These are phyloP conservation scores for Cutaneotrichosporon dermatis DNA, from an alignment of 1,284 basidiomycete genomes.

Conservation along the genomic window DNA sequence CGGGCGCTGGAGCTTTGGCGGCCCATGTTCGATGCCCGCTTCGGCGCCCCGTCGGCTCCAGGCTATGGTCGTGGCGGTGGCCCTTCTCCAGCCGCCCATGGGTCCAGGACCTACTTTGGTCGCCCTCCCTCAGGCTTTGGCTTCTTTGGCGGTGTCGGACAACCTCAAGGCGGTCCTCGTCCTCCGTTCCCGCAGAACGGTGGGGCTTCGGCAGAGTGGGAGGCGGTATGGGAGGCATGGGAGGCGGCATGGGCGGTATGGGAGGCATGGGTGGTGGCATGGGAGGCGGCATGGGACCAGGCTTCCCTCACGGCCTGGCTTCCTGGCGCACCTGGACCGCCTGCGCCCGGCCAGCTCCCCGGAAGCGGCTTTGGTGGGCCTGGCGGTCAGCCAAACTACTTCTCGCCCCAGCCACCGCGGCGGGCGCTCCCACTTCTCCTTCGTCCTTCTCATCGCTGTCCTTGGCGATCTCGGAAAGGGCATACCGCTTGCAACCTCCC, in stretches of 20 bases:
- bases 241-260: not conserved
- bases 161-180: conserved; percentile 10
- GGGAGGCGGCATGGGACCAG: conserved; percentile 3
- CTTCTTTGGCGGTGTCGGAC: conserved; percentile 22
- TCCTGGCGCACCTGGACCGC: not conserved
- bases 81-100: conserved; percentile 15
- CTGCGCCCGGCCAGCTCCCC: not conserved
- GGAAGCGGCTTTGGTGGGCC: conserved; percentile 8
- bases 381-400: not conserved
- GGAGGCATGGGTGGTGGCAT: not conserved
- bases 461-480: conserved; percentile 79
- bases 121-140: conserved; percentile 19
- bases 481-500: conserved; percentile 76
- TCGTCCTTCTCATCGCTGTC: conserved; percentile 41
- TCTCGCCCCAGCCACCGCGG: not conserved
- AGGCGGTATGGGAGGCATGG: conserved; percentile 2
- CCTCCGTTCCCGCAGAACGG: conserved; percentile 21
- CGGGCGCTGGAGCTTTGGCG: conserved; percentile 5
- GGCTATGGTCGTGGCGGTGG: conserved; percentile 13
- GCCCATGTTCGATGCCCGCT: conserved; percentile 7
- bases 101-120: conserved; percentile 23
- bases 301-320: conserved; percentile 6
- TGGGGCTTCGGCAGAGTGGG: conserved; percentile 8
- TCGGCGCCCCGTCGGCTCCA: conserved; percentile 5
- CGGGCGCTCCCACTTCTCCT: conserved; percentile 26